These are phyloP conservation scores for Ogataea neopini DNA, from an alignment of 805 yeast genomes.

Conservation along the genomic window DNA sequence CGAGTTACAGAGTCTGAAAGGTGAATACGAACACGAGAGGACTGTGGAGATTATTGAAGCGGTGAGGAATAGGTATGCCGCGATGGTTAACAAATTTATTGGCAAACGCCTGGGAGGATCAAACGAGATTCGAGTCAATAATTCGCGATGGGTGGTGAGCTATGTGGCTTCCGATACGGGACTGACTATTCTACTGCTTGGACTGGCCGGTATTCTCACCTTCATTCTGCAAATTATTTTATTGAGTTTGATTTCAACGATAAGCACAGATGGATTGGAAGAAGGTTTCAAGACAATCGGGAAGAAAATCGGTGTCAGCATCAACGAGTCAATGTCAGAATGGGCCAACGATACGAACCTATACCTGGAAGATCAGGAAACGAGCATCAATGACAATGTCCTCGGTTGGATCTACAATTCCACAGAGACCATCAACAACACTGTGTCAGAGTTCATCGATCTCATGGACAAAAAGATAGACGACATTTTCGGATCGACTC, in stretches of 20 bases:
- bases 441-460: conserved; percentile 56
- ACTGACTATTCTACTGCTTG: conserved; percentile 49
- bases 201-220: conserved; percentile 55
- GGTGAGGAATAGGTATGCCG: conserved; percentile 27
- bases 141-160: conserved; percentile 44
- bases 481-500: conserved; percentile 65
- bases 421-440: conserved; percentile 57
- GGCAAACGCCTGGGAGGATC: conserved; percentile 16
- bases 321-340: conserved; percentile 36
- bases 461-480: conserved; percentile 61
- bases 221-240: conserved; percentile 56
- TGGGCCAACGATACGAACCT: conserved; percentile 63
- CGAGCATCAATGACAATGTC: conserved; percentile 57
- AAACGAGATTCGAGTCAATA: conserved; percentile 18
- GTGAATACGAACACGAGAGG: conserved; percentile 11
- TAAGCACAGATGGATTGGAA: conserved; percentile 14
- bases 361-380: conserved; percentile 50
- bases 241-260: conserved; percentile 28
- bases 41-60: conserved; percentile 31
- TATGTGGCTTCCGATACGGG: conserved; percentile 59
- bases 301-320: conserved; percentile 14
- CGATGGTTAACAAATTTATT: conserved; percentile 21
- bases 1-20: conserved; percentile 14
- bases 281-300: conserved; percentile 14
- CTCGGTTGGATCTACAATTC: conserved; percentile 67